Evolutionary conservation across 257 asterid species (phyloP).

Genomic region (Primulina tabacum): DNA sequence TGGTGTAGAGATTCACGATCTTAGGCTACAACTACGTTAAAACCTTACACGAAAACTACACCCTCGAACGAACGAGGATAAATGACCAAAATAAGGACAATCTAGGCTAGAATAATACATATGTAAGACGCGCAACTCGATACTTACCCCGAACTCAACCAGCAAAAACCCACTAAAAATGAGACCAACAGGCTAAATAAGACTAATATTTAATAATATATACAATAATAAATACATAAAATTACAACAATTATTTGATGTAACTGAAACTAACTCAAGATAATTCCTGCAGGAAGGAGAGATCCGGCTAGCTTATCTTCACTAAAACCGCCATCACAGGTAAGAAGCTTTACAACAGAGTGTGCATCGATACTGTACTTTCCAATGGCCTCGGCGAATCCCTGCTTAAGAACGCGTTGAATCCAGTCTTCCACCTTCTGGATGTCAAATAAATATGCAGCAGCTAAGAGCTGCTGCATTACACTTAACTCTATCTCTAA

Average conservation of each 20-base stretch:
- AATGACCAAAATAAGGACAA: too few species aligned
- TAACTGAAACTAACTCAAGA: conserved; percentile 34
- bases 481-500: conserved; percentile 59
- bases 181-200: conserved; percentile 24
- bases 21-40: too few species aligned
- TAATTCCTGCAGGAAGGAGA: conserved; percentile 56
- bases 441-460: conserved; percentile 38
- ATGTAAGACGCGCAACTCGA: neutral
- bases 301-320: conserved; percentile 29
- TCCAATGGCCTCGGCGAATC: conserved; percentile 53
- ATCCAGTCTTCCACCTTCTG: conserved; percentile 67
- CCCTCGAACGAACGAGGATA: too few species aligned
- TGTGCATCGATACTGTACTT: conserved; percentile 45
- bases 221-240: conserved; percentile 18
- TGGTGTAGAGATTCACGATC: too few species aligned
- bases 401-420: conserved; percentile 38
- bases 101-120: too few species aligned
- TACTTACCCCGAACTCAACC: conserved; percentile 14
- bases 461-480: conserved; percentile 62
- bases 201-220: conserved; percentile 24
- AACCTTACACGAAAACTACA: too few species aligned
- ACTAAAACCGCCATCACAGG: conserved; percentile 27
- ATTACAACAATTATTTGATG: conserved; percentile 26
- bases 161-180: conserved; percentile 21
- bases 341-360: conserved; percentile 51